Conservation (phyloP, 148 eudicot species). For the Beta vulgaris region DNA sequence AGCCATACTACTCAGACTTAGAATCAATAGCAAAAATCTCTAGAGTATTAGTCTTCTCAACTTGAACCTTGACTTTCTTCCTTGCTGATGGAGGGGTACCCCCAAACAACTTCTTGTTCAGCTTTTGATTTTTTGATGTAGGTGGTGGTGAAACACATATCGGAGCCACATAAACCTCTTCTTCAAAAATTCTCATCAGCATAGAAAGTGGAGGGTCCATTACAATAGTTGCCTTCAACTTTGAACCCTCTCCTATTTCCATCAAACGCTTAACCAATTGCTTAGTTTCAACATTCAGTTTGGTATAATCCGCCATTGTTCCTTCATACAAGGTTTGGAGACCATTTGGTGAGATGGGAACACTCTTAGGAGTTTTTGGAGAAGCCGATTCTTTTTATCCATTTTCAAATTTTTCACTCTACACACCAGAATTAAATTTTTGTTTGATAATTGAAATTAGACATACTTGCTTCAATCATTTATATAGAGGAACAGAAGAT, state of each 20-base stretch:
- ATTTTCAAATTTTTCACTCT: too few species aligned
- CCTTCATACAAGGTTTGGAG: too few species aligned
- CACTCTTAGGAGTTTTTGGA: too few species aligned
- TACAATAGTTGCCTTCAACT: not conserved
- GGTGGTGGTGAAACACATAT: not conserved
- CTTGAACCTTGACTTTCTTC: not conserved
- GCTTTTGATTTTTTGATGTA: not conserved
- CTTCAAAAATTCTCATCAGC: not conserved
- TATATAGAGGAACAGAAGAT: too few species aligned
- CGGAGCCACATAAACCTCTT: not conserved
- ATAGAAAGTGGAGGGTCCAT: not conserved
- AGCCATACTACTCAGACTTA: not conserved
- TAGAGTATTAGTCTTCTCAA: not conserved
- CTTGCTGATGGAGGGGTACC: not conserved
- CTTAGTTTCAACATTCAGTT: not conserved
- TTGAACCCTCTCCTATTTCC: not conserved
- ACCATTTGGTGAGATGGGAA: too few species aligned
- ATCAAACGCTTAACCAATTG: not conserved
- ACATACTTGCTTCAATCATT: too few species aligned
- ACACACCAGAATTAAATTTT: too few species aligned
- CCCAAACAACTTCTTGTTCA: not conserved
- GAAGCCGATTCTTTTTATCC: too few species aligned
- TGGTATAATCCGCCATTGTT: not conserved
- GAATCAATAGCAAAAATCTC: not conserved
- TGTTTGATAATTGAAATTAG: too few species aligned